Evolutionary conservation across 169 alveolate species (phyloP).

Genomic region (Plasmodium vivax): DNA sequence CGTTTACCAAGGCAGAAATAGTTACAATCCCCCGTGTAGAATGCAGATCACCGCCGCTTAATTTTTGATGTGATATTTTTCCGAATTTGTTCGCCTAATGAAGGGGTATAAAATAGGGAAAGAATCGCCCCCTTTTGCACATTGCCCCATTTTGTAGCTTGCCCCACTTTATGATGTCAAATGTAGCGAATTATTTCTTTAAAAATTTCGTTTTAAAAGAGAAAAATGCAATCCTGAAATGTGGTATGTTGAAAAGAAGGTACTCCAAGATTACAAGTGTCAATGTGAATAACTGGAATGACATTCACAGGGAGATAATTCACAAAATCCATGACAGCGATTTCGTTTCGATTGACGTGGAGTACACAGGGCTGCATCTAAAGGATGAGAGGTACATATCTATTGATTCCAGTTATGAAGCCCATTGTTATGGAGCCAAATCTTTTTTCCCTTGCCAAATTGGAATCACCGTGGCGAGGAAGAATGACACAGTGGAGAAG

Average conservation of each 20-base stretch:
- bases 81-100: not conserved
- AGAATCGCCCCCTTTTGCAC: not conserved
- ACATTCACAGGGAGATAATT: constrained; percentile 54
- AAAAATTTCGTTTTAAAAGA: constrained; percentile 69
- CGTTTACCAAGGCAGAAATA: not conserved
- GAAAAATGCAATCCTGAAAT: constrained; percentile 14
- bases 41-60: not conserved
- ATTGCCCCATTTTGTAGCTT: not conserved
- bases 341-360: constrained; percentile 86
- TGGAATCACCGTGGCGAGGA: constrained; percentile 88
- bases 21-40: not conserved
- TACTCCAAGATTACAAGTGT: constrained; percentile 74
- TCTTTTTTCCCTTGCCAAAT: constrained; percentile 89
- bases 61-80: not conserved
- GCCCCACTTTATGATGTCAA: constrained; percentile 28
- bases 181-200: constrained; percentile 35
- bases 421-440: constrained; percentile 89
- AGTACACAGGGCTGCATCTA: constrained; percentile 86
- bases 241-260: constrained; percentile 14
- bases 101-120: not conserved
- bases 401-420: constrained; percentile 88
- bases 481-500: constrained; percentile 6
- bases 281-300: constrained; percentile 72
- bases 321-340: constrained; percentile 78
- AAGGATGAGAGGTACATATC: constrained; percentile 88